Conservation (phyloP, 2,329 filamentous ascomycete species). For the Bipolaris zeicola region DNA sequence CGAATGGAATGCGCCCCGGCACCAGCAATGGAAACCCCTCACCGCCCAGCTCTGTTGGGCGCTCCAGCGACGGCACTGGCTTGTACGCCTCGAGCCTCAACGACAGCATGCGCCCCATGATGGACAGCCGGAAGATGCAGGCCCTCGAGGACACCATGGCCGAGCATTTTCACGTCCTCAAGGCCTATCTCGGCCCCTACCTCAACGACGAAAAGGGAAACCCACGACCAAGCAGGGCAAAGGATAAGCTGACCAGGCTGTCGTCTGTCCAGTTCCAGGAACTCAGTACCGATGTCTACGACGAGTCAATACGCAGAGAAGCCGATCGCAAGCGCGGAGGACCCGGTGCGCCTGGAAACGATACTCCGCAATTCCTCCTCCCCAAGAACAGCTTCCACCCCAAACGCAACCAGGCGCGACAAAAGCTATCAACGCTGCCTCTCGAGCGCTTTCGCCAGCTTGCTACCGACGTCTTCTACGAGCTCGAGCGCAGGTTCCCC, state of each 20-base stretch:
- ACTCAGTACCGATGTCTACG: slow-evolving; percentile 95
- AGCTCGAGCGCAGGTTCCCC: slow-evolving; percentile 88
- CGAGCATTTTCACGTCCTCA: slow-evolving; percentile 82
- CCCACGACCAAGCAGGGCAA: slow-evolving; percentile 81
- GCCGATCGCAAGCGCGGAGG: slow-evolving; percentile 58
- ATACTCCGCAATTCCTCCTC: slow-evolving; percentile 66
- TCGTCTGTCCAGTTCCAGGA: slow-evolving; percentile 95
- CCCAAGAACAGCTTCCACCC: slow-evolving; percentile 93
- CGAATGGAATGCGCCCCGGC: slow-evolving; percentile 58
- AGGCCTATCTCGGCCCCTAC: slow-evolving; percentile 72
- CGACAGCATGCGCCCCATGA: slow-evolving; percentile 55
- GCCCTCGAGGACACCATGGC: slow-evolving; percentile 71
- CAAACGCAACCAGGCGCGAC: slow-evolving; percentile 95
- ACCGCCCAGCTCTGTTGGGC: slow-evolving; percentile 84
- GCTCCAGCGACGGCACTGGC: slow-evolving; percentile 80
- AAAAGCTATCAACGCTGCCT: slow-evolving; percentile 89
- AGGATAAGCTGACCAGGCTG: slow-evolving; percentile 90
- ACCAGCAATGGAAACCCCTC: slow-evolving; percentile 65
- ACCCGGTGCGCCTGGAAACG: slow-evolving; percentile 55
- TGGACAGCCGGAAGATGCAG: slow-evolving; percentile 64
- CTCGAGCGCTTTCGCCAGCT: slow-evolving; percentile 87
- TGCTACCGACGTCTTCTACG: slow-evolving; percentile 94
- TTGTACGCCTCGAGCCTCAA: slow-evolving; percentile 60
- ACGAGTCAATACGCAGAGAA: slow-evolving; percentile 89
- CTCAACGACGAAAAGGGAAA: slow-evolving; percentile 76